Evolutionary conservation across 495 filamentous ascomycete genomes (phyloP), one percentile per base, ranked within the genome.

Genomic region (Penicillium cosmopolitanum): DNA sequence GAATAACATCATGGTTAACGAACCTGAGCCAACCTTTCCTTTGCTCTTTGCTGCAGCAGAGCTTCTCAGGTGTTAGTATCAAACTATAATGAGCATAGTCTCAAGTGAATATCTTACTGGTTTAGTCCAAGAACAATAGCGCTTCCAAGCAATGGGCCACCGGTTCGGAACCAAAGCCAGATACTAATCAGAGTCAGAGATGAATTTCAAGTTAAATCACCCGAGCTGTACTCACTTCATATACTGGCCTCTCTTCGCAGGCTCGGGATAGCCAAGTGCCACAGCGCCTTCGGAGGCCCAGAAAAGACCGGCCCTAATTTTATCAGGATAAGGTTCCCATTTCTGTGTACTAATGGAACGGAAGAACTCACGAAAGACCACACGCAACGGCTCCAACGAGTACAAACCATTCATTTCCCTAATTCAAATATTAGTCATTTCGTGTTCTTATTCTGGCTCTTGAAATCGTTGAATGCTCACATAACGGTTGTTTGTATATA

Each of bases 401-500:
- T 1, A 86, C 81, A 25, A 88, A 77, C 87, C 86, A 89, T 50
- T 83, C 79, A 50, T 76, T 87, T 18, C 85, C 84, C 68, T 71
- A 36, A 15, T 19, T 5, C 3, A 18, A 15, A 1, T 9, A 35
- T 69, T 38, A 66, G 60, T 9, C 47, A 23, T 44, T 44, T 44
- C n/a, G 42, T 3, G 0, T 7, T 4, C 19, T 9, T 8, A 44
- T 7, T 16, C 18, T 44, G 42, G 8, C 7, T 19, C 12, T 5
- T 28, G 25, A 0, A 28, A 1, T n/a, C n/a, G 3, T 5, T 4
- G 18, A 33, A 34, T 38, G 53, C 57, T 58, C 46, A 73, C 71
- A 68, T 77, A 89, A 33, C 85, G 80, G 67, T 87, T 88, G 56
- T 89, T 89, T 21, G 80, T 82, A 65, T 89, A 89, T 2, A 89